A percentile compares a stretch with the other conserved stretches of the same genome.
These are phyloP conservation scores for Sparassis latifolia DNA, from an alignment of 1,284 basidiomycete genomes.

Conservation along the genomic window DNA sequence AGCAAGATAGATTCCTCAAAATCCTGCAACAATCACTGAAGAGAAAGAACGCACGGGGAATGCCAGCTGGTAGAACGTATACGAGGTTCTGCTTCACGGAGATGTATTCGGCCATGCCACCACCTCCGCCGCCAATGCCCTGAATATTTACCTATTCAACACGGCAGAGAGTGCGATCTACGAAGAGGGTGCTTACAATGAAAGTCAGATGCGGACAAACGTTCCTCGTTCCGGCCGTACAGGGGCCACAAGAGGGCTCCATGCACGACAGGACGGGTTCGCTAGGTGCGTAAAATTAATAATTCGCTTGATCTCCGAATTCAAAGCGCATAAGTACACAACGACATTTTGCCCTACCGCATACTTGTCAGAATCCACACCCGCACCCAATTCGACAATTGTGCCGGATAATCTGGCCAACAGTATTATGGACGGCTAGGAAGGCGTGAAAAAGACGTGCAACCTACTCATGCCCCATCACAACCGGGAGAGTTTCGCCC, in stretches of 20 bases:
- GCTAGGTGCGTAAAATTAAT: conserved; percentile 7
- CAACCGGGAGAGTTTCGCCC: conserved; percentile 21
- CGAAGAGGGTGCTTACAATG: conserved; percentile 15
- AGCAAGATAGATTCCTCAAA: neutral
- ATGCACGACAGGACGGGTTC: conserved; percentile 25
- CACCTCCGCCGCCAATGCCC: conserved; percentile 18
- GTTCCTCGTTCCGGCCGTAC: conserved; percentile 12
- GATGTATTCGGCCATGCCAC: conserved; percentile 26
- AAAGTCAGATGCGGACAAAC: conserved; percentile 20
- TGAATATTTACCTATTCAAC: neutral
- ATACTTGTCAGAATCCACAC: conserved; percentile 18
- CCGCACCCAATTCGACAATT: conserved; percentile 21
- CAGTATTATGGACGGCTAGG: neutral
- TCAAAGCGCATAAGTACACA: conserved; percentile 15
- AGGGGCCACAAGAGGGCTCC: conserved; percentile 11
- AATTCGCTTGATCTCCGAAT: too few relatives aligned
- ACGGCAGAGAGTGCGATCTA: too few relatives aligned
- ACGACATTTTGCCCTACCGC: conserved; percentile 23
- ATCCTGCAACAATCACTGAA: neutral
- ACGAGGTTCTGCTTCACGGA: conserved; percentile 19
- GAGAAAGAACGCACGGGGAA: conserved; percentile 13
- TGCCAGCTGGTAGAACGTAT: conserved; percentile 20
- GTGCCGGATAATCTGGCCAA: conserved; percentile 24
- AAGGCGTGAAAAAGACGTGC: too few relatives aligned
- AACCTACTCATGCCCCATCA: conserved; percentile 27